Base-by-base conservation (phyloP, 75 land plant genomes). In the Azolla pinnata region DNA sequence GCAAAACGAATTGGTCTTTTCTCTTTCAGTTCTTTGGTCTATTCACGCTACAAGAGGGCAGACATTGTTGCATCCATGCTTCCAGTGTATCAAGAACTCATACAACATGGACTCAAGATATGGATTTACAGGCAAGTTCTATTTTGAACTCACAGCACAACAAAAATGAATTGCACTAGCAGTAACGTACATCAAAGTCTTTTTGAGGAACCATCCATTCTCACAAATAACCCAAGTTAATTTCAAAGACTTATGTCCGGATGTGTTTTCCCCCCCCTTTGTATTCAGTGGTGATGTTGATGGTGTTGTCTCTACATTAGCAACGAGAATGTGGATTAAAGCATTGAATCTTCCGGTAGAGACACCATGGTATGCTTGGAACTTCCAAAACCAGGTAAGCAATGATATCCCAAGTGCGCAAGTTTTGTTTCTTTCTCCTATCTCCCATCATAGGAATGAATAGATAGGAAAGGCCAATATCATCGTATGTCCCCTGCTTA, bases 61-160 rank as follows among this genome's bases (percentile, higher is more conserved):
- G 62, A 61, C 30, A 49, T 73, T 26, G 47, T 61, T 42, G 24
- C 33, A 21, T 73, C 75, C 24, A 73, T 73, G 75, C 18, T 73
- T 19, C 75, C 75, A 16, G 65, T 73, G 10, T 73, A 73, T 32
- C 60, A 68, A 32, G 51, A 51, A 49, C 69, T 73, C 5, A 57
- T 67, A 0, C 53, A 51, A 8, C 54, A 50, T 12, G 65, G 44
- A 21, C 45, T 73, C 16, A 73, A 61, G 40, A 73, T 73, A 12
- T 73, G 75, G 75, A 67, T 73, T 4, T 73, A 73, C 64, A 73
- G 75, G 75, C 67, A 49, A 28, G n/a, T n/a, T n/a, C n/a, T n/a
- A n/a, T n/a, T n/a, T n/a, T n/a, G n/a, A n/a, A n/a, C n/a, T n/a
- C n/a, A n/a, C n/a, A n/a, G n/a, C n/a, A n/a, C n/a, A n/a, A n/a